phyloP scores from a whole-genome alignment of 169 alveolate genomes.

The Babesia divergens region DNA sequence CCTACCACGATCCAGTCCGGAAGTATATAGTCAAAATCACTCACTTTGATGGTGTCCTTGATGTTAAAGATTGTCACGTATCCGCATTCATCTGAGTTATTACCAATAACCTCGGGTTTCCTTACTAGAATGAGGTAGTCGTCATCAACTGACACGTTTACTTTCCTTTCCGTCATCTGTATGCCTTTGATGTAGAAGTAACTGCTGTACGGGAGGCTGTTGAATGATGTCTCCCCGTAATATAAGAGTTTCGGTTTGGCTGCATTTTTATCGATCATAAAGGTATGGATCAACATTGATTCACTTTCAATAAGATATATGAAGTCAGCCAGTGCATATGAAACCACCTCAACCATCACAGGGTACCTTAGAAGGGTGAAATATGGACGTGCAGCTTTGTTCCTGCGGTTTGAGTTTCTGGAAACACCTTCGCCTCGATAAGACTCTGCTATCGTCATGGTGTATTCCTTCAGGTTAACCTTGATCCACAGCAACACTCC shows the following conservation, averaged over 20 bases:
- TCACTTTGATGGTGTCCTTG: constrained; percentile 43
- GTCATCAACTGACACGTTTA: constrained; percentile 11
- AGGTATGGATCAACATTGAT: not conserved
- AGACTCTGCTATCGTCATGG: constrained; percentile 2
- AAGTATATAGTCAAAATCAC: constrained; percentile 42
- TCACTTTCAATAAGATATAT: constrained; percentile 47
- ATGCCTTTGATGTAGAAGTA: constrained; percentile 13
- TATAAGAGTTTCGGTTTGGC: constrained; percentile 2
- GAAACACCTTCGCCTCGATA: constrained; percentile 8
- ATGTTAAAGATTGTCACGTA: constrained; percentile 33
- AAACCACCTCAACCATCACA: constrained; percentile 20
- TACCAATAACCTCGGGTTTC: not conserved
- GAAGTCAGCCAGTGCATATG: constrained; percentile 35
- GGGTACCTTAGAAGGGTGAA: constrained; percentile 28
- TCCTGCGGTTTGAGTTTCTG: not conserved
- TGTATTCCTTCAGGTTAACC: constrained; percentile 1
- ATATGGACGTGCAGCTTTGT: not conserved
- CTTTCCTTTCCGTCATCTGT: constrained; percentile 11
- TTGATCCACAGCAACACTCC: constrained; percentile 49
- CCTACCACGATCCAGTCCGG: constrained; percentile 59
- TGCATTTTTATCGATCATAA: constrained; percentile 6
- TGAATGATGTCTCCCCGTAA: constrained; percentile 22
- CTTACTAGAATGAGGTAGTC: constrained; percentile 52
- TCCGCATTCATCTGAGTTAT: not conserved
- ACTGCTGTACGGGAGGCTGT: constrained; percentile 32